Evolutionary conservation across 179 eudicot species (phyloP), one percentile per base, ranked within the genome.

Genomic region (Silene coronaria): DNA sequence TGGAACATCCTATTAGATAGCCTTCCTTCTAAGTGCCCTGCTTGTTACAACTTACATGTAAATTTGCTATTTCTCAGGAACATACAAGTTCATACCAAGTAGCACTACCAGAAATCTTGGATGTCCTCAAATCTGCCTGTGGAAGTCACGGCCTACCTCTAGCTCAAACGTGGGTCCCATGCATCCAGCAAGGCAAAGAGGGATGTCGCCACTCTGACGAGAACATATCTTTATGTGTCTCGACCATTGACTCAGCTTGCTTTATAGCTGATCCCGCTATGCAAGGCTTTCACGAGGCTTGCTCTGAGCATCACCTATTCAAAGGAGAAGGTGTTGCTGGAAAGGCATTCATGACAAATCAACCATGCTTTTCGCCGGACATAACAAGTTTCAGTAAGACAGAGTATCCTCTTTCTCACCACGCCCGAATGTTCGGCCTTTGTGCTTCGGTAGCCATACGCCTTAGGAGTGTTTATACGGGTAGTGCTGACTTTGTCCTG

Each of bases 111-210:
- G 98, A 93, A 73, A 88, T 93, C 75, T 78, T 85, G 19, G 90
- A 89, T 61, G 88, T 93, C 38, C 73, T 93, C 6, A 86, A 78
- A 85, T 79, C 88, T 1, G 88, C 94, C 6, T 91, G 98, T 71
- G 81, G 59, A 67, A 82, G 87, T 34, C 96, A 93, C 38, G 77
- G 81, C 11, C 79, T 93, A 77, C 98, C 98, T n/a, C 80, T 93
- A 53, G 96, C 98, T 74, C 98, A 93, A 80, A 88, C 98, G 0
- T 93, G 98, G 98, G 90, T 91, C 62, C 87, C 91, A 0, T 93
- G 98, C 82, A 70, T 86, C 65, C 88, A 81, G 80, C 96, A 92
- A 86, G 92, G 96, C 23, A 93, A 91, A 80, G 81, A 72, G 27
- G 96, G 98, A 7, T 81, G 90, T 55, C 81, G 96, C n/a, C 96